Evolutionary conservation across 306 rosid species (phyloP).

Genomic region (Cucurbita maxima): DNA sequence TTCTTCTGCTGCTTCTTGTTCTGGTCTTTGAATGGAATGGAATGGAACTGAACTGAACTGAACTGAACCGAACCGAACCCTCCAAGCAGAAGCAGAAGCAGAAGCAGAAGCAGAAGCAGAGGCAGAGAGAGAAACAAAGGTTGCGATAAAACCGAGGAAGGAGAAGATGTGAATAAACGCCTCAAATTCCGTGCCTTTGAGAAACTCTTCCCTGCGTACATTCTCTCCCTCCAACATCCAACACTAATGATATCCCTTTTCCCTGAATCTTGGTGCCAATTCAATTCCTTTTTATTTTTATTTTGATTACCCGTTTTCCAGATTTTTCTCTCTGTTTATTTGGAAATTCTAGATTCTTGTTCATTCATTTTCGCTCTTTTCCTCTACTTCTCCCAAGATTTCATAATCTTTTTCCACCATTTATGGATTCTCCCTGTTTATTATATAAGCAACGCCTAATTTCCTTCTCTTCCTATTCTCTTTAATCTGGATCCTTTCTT

Average conservation of each 20-base stretch:
- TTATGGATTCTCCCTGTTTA: neutral
- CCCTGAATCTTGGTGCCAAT: conserved; percentile 17
- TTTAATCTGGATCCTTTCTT: neutral
- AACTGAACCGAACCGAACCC: too few relatives aligned
- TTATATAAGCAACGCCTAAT: neutral
- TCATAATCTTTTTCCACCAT: neutral
- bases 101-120: too few relatives aligned
- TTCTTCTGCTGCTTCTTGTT: neutral
- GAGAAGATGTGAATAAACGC: conserved; percentile 24
- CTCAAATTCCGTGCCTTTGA: conserved; percentile 27
- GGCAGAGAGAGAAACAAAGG: neutral
- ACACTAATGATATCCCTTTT: conserved; percentile 9
- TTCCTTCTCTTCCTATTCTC: neutral
- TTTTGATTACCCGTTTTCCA: neutral
- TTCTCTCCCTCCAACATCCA: too few relatives aligned
- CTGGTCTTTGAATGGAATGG: too few relatives aligned
- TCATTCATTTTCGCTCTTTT: neutral
- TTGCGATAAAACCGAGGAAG: neutral
- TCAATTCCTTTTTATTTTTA: neutral
- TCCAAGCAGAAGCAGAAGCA: too few relatives aligned
- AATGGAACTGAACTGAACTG: too few relatives aligned
- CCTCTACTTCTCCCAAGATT: neutral
- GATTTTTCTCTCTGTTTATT: neutral
- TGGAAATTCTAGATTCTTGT: conserved; percentile 23
- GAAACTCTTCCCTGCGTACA: too few relatives aligned